Base-by-base conservation (phyloP, 2,329 filamentous ascomycete genomes). In the Penicillium sp. region DNA sequence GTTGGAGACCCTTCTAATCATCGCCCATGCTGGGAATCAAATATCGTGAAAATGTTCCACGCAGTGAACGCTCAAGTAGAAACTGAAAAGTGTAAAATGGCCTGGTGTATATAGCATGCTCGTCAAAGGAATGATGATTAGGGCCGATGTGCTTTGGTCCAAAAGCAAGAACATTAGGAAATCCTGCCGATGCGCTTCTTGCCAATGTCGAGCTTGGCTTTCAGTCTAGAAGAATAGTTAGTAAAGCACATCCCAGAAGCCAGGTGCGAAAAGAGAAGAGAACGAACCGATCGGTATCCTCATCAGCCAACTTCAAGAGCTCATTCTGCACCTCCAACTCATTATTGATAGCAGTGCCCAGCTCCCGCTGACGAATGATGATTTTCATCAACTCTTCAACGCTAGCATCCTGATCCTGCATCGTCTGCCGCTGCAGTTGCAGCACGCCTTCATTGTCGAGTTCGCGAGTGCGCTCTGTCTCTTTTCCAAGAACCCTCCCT, bases 371-470 rank as follows among this genome's bases (percentile, higher is more conserved):
- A 45, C 79, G 64, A 21, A 73, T 61, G 28, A 83, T 75, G 23
- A 80, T 77, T 49, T 76, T 78, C 30, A 75, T 71, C 48, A 84
- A 53, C 48, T 78, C 75, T 29, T 79, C 68, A 3, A 83, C 70
- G 54, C 78, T 77, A 51, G 75, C 63, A 45, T 83, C 80, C 54
- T 84, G 80, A 34, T 80, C 75, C 31, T 71, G 58, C 65, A 84
- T 82, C 41, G 80, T 74, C 53, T 81, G 76, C 50, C 75, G 70
- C 62, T 83, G 80, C 45, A 83, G 56, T 59, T 82, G 79, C 50
- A 84, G 48, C 10, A 84, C 77, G 0, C 80, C 80, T n/a, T 75
- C 65, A 46, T 84, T 83, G 58, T 83, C 80, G 47, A 83, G 56
- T 51, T 82, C 78, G 9, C 80, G 65, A 7, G 80, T 83, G 26